These are phyloP conservation scores for Wickerhamomyces ciferrii DNA, from an alignment of 805 yeast genomes.

Conservation along the genomic window DNA sequence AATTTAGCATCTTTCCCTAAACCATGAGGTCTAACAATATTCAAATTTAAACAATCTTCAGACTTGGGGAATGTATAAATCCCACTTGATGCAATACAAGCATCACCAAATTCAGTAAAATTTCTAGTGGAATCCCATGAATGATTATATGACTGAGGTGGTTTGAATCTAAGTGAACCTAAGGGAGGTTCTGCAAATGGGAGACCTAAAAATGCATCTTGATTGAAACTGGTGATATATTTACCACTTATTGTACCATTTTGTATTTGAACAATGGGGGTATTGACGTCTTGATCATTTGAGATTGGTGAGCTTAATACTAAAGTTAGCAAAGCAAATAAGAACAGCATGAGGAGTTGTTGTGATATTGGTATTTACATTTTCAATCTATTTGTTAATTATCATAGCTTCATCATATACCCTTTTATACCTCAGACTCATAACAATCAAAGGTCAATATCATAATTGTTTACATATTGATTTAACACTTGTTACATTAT, in stretches of 20 bases:
- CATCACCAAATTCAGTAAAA: slow-evolving; percentile 19
- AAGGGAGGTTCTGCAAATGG: slow-evolving; percentile 23
- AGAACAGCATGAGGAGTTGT: too few species aligned
- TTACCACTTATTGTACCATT: not conserved
- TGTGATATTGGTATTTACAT: too few species aligned
- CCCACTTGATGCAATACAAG: slow-evolving; percentile 14
- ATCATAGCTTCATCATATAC: too few species aligned
- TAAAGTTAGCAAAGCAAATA: too few species aligned
- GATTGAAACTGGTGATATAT: not conserved
- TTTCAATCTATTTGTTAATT: too few species aligned
- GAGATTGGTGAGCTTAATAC: too few species aligned
- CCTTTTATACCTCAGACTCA: too few species aligned
- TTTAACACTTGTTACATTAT: too few species aligned
- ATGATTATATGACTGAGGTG: slow-evolving; percentile 4
- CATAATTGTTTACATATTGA: too few species aligned
- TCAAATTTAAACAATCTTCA: slow-evolving; percentile 26
- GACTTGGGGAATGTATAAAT: slow-evolving; percentile 7
- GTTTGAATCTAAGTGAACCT: slow-evolving; percentile 12
- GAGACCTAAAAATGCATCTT: slow-evolving; percentile 8
- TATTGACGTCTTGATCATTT: not conserved
- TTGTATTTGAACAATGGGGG: not conserved
- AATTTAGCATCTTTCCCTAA: slow-evolving; percentile 5
- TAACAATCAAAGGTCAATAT: too few species aligned
- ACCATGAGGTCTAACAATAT: slow-evolving; percentile 21
- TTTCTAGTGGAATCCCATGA: slow-evolving; percentile 4